Percentiles rank a stretch among this genome's conserved stretches.
phyloP scores from a whole-genome alignment of 2,329 filamentous ascomycete genomes.

The Sordariomycetes sp. region DNA sequence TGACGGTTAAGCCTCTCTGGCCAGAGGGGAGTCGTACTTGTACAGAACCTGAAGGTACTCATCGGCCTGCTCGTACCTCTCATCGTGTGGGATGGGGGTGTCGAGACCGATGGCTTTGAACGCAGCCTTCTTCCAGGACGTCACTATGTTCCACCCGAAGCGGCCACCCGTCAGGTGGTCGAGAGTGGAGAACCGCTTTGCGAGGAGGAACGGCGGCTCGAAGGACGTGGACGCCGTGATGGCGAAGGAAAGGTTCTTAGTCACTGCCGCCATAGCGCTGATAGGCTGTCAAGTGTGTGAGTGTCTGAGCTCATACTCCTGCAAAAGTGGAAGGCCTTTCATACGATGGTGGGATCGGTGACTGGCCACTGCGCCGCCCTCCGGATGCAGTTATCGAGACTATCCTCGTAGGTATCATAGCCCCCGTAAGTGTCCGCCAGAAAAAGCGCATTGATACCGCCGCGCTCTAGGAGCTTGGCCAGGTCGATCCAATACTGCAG shows the following conservation, averaged over 20 bases:
- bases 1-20: slow-evolving; percentile 5
- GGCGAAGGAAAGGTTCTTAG: slow-evolving; percentile 51
- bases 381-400: slow-evolving; percentile 48
- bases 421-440: slow-evolving; percentile 56
- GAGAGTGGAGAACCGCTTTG: slow-evolving; percentile 50
- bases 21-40: slow-evolving; percentile 28
- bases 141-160: slow-evolving; percentile 59
- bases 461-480: slow-evolving; percentile 49
- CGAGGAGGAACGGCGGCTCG: slow-evolving; percentile 50
- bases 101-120: slow-evolving; percentile 53
- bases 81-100: slow-evolving; percentile 47
- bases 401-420: slow-evolving; percentile 51
- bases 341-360: slow-evolving; percentile 51
- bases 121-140: slow-evolving; percentile 44
- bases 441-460: slow-evolving; percentile 54
- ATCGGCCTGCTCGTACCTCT: slow-evolving; percentile 49
- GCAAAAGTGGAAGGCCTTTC: background rate
- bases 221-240: slow-evolving; percentile 55
- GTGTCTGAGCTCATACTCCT: background rate
- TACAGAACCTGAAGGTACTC: slow-evolving; percentile 53
- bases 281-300: slow-evolving; percentile 34
- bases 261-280: slow-evolving; percentile 55
- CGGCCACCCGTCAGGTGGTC: slow-evolving; percentile 52
- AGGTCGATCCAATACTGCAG: slow-evolving; percentile 55
- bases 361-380: slow-evolving; percentile 55